phyloP scores from a whole-genome alignment of 2,329 filamentous ascomycete species.

The Botryotinia narcissicola region DNA sequence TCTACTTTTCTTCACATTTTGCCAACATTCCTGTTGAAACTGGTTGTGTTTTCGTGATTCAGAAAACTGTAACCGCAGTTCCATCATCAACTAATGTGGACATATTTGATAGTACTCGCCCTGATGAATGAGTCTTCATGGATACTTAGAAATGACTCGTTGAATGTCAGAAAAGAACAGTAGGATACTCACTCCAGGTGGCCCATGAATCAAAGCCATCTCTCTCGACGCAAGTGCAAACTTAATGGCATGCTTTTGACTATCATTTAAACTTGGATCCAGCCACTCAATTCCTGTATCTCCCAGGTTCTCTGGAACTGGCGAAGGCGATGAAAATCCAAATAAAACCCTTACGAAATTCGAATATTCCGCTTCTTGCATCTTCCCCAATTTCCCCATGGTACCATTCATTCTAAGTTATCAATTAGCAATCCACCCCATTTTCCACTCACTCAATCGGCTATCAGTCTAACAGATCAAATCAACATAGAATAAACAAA shows the following conservation, averaged over 20 bases:
- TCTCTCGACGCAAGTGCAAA: conserved; percentile 83
- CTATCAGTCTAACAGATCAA: background rate
- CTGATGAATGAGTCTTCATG: background rate
- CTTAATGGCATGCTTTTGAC: conserved; percentile 66
- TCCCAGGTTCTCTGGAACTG: conserved; percentile 45
- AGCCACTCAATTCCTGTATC: conserved; percentile 58
- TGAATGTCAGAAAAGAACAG: background rate
- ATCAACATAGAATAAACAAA: conserved; percentile 21
- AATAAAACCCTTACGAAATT: conserved; percentile 62
- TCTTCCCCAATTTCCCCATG: conserved; percentile 59
- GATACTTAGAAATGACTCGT: background rate
- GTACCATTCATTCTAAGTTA: conserved; percentile 59
- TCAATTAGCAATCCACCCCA: conserved; percentile 14
- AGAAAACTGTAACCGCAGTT: background rate
- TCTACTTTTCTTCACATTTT: background rate
- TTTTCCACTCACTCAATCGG: background rate
- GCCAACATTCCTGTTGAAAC: too few relatives aligned
- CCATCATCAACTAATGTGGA: background rate
- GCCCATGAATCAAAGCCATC: conserved; percentile 88
- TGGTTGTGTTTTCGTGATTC: background rate
- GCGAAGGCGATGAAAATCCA: conserved; percentile 53
- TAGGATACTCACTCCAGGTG: conserved; percentile 64
- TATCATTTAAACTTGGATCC: conserved; percentile 61
- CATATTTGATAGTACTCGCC: conserved; percentile 12
- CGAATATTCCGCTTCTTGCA: conserved; percentile 57